phyloP scores from a whole-genome alignment of 768 basidiomycete species.

The Lentinula sp. region DNA sequence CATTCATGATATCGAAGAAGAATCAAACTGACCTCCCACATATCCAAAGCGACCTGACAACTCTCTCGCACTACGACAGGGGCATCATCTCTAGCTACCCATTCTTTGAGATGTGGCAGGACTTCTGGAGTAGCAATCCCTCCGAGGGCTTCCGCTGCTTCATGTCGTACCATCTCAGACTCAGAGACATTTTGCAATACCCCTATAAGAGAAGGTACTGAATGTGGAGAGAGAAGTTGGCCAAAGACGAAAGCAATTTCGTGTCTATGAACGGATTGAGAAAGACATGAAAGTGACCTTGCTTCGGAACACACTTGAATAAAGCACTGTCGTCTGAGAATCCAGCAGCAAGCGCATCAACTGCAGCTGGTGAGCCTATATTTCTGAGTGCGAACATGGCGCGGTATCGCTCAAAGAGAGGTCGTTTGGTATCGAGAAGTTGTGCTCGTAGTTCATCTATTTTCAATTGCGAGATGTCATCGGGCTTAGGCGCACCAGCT shows the following conservation, averaged over 20 bases:
- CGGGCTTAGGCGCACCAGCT: slow-evolving; percentile 43
- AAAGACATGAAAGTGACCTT: background rate
- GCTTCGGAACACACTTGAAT: slow-evolving; percentile 66
- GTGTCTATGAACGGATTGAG: slow-evolving; percentile 49
- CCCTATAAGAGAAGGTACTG: slow-evolving; percentile 76
- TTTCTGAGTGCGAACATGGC: slow-evolving; percentile 98
- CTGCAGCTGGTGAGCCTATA: slow-evolving; percentile 78
- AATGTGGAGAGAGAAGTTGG: slow-evolving; percentile 83
- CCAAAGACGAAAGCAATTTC: slow-evolving; percentile 99
- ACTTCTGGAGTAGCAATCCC: slow-evolving; percentile 94
- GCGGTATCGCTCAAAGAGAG: slow-evolving; percentile 90
- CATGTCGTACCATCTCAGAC: slow-evolving; percentile 96
- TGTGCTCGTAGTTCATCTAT: slow-evolving; percentile 52
- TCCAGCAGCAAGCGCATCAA: slow-evolving; percentile 87
- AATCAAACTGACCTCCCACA: slow-evolving; percentile 74
- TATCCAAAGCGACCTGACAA: slow-evolving; percentile 93
- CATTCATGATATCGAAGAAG: background rate
- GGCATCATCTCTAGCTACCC: slow-evolving; percentile 71
- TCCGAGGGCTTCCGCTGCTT: slow-evolving; percentile 98
- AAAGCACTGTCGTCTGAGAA: slow-evolving; percentile 86
- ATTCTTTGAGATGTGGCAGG: slow-evolving; percentile 78
- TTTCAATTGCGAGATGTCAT: slow-evolving; percentile 38
- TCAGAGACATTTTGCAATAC: slow-evolving; percentile 72
- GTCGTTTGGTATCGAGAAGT: slow-evolving; percentile 58
- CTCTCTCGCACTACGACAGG: slow-evolving; percentile 92